Evolutionary conservation across 1,139 yeast species (phyloP), one percentile per base, ranked within the genome.

Genomic region (Saccharomyces hybrid): DNA sequence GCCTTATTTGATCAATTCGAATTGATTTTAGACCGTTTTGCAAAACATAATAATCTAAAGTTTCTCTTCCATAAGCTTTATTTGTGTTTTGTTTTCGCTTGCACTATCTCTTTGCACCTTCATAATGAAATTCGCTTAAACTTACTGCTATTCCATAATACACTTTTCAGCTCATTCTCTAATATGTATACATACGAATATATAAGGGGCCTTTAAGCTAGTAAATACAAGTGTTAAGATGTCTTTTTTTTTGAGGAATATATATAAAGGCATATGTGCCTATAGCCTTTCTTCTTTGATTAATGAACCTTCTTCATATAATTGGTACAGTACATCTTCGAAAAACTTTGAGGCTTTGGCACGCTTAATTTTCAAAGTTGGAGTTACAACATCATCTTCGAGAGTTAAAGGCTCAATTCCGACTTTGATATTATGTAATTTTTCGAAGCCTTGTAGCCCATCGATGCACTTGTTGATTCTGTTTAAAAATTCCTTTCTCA

Each of bases 341-440:
- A 82, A 86, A 61, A 72, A 73, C 62, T 77, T 78, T 38, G 77
- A 72, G 11, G 88, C 87, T 47, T 76, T 73, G 6, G 80, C 78
- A 62, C 95, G 75, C 71, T 83, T 85, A 59, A 86, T 78, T 72
- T 87, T 87, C 66, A 86, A 71, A 1, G 95, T 86, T 47, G 95
- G 95, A 3, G 95, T 87, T 48, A 86, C 71, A 13, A 82, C 80
- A 52, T 82, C 84, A 57, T 82, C 80, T 49, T 80, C 86, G 32
- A 81, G 70, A 31, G 78, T 82, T 67, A 87, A 78, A 2, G 93
- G 91, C 59, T 86, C 93, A 51, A 85, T 67, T 41, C 75, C 82
- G 52, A 85, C 73, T 47, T 70, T 69, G 26, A 83, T 68, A 62
- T 87, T 86, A 69, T 83, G 86, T 51, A 87, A 60, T 67, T 78